Percentiles rank a stretch among this genome's conserved stretches.
phyloP scores from a whole-genome alignment of 768 basidiomycete species.

The Dioszegia aurantiaca region DNA sequence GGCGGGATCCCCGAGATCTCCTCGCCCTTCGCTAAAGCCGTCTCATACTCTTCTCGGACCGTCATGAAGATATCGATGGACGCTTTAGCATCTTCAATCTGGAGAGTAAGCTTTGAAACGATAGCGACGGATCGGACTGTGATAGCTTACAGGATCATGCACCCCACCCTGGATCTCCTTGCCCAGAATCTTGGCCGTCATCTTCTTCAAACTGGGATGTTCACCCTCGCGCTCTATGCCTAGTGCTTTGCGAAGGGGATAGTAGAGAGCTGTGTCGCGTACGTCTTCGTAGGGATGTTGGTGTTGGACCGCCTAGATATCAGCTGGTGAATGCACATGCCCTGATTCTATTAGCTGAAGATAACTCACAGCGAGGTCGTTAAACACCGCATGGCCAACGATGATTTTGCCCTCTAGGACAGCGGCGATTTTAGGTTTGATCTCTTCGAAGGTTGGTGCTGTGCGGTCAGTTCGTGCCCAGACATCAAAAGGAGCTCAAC shows the following conservation, averaged over 20 bases:
- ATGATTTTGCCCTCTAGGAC: constrained; percentile 73
- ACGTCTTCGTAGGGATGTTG: constrained; percentile 38
- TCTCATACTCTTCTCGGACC: constrained; percentile 40
- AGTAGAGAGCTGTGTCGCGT: constrained; percentile 48
- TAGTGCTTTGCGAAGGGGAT: constrained; percentile 36
- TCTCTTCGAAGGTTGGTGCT: constrained; percentile 72
- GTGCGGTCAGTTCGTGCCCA: neutral
- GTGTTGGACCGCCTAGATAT: constrained; percentile 33
- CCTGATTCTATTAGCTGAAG: constrained; percentile 44
- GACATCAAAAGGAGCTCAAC: neutral
- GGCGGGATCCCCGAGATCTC: constrained; percentile 36
- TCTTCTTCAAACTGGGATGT: constrained; percentile 68
- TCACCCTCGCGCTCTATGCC: constrained; percentile 55
- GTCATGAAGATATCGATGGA: constrained; percentile 77
- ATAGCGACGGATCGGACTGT: neutral
- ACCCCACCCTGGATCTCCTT: constrained; percentile 64
- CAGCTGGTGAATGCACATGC: constrained; percentile 51
- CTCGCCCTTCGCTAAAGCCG: constrained; percentile 22
- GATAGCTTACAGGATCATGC: constrained; percentile 63
- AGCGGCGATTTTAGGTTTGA: constrained; percentile 70
- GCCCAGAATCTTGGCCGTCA: constrained; percentile 74
- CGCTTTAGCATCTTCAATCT: constrained; percentile 89
- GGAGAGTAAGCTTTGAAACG: neutral
- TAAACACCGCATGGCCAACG: constrained; percentile 83
- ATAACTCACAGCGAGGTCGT: constrained; percentile 74